phyloP scores from a whole-genome alignment of 768 basidiomycete genomes.

The Rhodotorula diobovata region DNA sequence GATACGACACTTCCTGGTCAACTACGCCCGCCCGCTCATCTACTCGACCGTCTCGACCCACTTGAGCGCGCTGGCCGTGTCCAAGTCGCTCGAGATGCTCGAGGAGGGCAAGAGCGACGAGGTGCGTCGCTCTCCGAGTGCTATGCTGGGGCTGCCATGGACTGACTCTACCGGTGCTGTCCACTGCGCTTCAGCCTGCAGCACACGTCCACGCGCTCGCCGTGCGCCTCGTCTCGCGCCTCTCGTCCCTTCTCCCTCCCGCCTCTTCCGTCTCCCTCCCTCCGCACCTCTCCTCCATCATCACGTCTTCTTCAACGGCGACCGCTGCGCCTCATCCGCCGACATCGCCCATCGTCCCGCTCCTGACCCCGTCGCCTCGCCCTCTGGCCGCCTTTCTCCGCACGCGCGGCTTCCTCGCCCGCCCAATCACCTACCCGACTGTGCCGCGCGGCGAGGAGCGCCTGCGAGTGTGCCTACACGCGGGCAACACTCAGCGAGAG shows the following conservation, averaged over 20 bases:
- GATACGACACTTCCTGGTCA: conserved; percentile 77
- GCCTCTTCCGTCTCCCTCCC: conserved; percentile 50
- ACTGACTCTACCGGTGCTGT: too few species aligned
- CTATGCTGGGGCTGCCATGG: background rate
- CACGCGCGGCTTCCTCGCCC: conserved; percentile 45
- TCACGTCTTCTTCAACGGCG: background rate
- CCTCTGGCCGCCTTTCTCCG: conserved; percentile 66
- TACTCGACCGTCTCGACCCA: conserved; percentile 83
- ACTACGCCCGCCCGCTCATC: conserved; percentile 84
- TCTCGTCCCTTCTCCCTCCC: conserved; percentile 45
- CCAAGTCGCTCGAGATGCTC: conserved; percentile 74
- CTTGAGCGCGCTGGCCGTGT: conserved; percentile 68
- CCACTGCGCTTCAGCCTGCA: conserved; percentile 1
- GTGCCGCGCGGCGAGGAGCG: conserved; percentile 81
- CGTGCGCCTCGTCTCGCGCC: conserved; percentile 6
- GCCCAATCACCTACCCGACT: conserved; percentile 61
- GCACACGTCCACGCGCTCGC: conserved; percentile 34
- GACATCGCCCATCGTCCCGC: conserved; percentile 74
- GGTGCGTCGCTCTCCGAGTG: conserved; percentile 13
- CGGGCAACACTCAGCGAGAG: conserved; percentile 64
- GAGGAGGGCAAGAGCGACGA: conserved; percentile 58
- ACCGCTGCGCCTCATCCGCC: background rate
- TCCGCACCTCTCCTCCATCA: conserved; percentile 46
- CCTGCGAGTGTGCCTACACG: conserved; percentile 81
- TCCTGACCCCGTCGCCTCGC: conserved; percentile 71